These are phyloP conservation scores for Fusarium sp. DNA, from an alignment of 2,329 filamentous ascomycete species.

Conservation along the genomic window DNA sequence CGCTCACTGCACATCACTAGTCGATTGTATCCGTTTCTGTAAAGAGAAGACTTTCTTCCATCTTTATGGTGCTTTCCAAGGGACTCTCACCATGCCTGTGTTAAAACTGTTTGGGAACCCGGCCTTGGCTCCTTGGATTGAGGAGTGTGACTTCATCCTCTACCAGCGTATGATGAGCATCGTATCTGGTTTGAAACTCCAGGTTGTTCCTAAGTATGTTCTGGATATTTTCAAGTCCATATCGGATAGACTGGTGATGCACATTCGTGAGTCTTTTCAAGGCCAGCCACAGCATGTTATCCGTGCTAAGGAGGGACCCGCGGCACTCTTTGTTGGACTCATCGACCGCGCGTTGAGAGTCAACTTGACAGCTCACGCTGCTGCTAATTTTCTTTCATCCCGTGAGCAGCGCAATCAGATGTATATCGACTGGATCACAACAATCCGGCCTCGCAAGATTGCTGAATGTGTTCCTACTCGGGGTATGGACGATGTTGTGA, in stretches of 20 bases:
- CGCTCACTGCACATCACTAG: slow-evolving; percentile 92
- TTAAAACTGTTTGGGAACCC: slow-evolving; percentile 89
- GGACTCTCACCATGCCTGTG: slow-evolving; percentile 94
- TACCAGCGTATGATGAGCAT: slow-evolving; percentile 98
- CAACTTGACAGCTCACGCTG: slow-evolving; percentile 92
- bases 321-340: slow-evolving; percentile 86
- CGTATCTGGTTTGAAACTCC: slow-evolving; percentile 85
- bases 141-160: slow-evolving; percentile 92
- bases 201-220: slow-evolving; percentile 89
- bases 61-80: slow-evolving; percentile 93
- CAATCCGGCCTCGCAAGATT: slow-evolving; percentile 69
- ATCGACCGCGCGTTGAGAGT: slow-evolving; percentile 89
- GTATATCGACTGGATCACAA: slow-evolving; percentile 88
- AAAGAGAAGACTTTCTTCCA: slow-evolving; percentile 97
- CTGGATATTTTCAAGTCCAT: slow-evolving; percentile 89
- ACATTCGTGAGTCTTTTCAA: slow-evolving; percentile 87
- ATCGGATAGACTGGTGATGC: slow-evolving; percentile 79
- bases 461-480: slow-evolving; percentile 70
- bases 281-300: slow-evolving; percentile 87
- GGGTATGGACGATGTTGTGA: slow-evolving; percentile 73
- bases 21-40: slow-evolving; percentile 95
- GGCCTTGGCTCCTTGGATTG: slow-evolving; percentile 88
- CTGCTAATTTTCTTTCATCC: slow-evolving; percentile 90
- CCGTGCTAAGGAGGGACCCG: slow-evolving; percentile 86
- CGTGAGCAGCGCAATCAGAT: slow-evolving; percentile 92